Evolutionary conservation across 768 basidiomycete genomes (phyloP).

Genomic region (Multifurca ochricompacta): DNA sequence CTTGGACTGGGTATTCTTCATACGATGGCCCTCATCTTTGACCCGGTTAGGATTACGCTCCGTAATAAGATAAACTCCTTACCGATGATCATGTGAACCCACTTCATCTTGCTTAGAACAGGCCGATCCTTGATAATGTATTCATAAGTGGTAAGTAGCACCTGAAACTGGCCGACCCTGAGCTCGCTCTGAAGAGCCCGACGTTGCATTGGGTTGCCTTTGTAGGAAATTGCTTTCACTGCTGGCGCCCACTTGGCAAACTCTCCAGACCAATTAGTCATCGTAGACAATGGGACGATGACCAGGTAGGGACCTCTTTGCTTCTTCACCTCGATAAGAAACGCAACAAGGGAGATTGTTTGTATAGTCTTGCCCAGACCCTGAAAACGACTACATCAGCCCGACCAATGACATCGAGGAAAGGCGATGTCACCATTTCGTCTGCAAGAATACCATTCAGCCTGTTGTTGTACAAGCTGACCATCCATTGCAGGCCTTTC

Average conservation of each 20-base stretch:
- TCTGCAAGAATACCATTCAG: slow-evolving; percentile 93
- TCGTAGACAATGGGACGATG: slow-evolving; percentile 90
- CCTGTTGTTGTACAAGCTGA: slow-evolving; percentile 92
- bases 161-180: slow-evolving; percentile 79
- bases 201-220: slow-evolving; percentile 82
- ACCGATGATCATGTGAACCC: slow-evolving; percentile 98
- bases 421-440: slow-evolving; percentile 60
- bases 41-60: slow-evolving; percentile 1
- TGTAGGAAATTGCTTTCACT: slow-evolving; percentile 77
- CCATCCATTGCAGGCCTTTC: slow-evolving; percentile 98
- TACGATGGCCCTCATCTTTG: slow-evolving; percentile 89
- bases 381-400: slow-evolving; percentile 30
- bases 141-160: slow-evolving; percentile 90
- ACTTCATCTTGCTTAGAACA: slow-evolving; percentile 80
- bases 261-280: slow-evolving; percentile 96
- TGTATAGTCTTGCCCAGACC: slow-evolving; percentile 96
- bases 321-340: slow-evolving; percentile 85
- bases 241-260: slow-evolving; percentile 95
- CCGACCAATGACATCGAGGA: background rate
- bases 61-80: slow-evolving; percentile 22
- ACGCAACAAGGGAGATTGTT: slow-evolving; percentile 90
- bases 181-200: slow-evolving; percentile 71
- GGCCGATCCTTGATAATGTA: slow-evolving; percentile 98
- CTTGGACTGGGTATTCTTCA: slow-evolving; percentile 94
- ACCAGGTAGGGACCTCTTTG: slow-evolving; percentile 94